These are phyloP conservation scores for Trichosporon ovoides DNA, from an alignment of 1,284 basidiomycete genomes.

Conservation along the genomic window DNA sequence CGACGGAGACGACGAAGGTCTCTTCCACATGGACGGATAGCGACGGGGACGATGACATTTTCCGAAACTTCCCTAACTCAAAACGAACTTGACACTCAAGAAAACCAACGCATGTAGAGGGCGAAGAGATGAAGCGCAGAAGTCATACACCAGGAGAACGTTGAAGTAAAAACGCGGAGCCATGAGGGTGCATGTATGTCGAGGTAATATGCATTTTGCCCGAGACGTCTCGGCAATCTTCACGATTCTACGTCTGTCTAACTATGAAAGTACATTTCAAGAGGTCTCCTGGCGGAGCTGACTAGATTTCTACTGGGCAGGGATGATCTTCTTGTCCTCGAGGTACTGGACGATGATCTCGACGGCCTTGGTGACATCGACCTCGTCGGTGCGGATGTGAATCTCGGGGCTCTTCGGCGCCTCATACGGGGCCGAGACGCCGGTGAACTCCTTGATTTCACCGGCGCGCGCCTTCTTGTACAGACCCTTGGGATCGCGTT, in stretches of 20 bases:
- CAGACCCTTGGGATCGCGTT: constrained; percentile 92
- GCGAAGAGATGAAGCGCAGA: background rate
- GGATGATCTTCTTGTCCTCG: constrained; percentile 52
- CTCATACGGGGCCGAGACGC: constrained; percentile 96
- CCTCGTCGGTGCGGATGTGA: constrained; percentile 83
- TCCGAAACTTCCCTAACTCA: background rate
- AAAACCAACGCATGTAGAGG: background rate
- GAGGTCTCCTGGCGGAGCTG: too few relatives aligned
- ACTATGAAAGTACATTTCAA: background rate
- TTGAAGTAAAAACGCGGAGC: background rate
- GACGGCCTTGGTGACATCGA: constrained; percentile 73
- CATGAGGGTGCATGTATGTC: background rate
- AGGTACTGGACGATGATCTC: constrained; percentile 79
- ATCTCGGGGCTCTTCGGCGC: constrained; percentile 80
- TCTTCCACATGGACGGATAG: constrained; percentile 25
- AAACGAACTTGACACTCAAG: constrained; percentile 1
- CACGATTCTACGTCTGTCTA: background rate
- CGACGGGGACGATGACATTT: background rate
- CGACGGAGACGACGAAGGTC: constrained; percentile 21
- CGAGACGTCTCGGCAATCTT: too few relatives aligned
- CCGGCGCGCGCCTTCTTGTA: constrained; percentile 96
- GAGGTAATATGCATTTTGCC: background rate
- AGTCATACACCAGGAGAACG: background rate
- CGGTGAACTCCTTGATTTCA: constrained; percentile 83
- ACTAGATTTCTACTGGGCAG: constrained; percentile 1